These are phyloP conservation scores for Venturia effusa DNA, from an alignment of 2,329 filamentous ascomycete genomes.

Conservation along the genomic window DNA sequence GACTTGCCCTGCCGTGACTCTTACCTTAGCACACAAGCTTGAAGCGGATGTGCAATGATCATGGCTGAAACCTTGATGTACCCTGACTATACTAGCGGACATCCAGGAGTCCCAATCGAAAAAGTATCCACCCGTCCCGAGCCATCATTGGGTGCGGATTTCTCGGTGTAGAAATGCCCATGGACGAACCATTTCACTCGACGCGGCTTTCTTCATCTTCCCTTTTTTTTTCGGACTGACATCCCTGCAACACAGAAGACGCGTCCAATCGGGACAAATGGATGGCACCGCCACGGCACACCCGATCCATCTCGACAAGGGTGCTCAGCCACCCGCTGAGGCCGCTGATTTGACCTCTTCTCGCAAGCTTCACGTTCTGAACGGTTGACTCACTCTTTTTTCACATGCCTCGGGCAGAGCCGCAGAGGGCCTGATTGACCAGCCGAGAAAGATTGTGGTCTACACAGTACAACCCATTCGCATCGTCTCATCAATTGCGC, in stretches of 20 bases:
- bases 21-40: background rate
- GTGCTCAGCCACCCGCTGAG: constrained; percentile 3
- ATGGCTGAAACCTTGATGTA: background rate
- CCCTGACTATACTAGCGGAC: background rate
- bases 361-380: background rate
- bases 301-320: background rate
- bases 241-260: background rate
- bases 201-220: constrained; percentile 2
- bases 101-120: background rate
- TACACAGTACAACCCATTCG: background rate
- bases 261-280: background rate
- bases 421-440: background rate
- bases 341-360: background rate
- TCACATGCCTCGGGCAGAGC: background rate
- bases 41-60: background rate
- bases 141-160: background rate
- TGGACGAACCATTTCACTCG: background rate
- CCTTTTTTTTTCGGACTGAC: background rate
- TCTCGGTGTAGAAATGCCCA: background rate
- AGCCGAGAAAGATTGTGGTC: background rate
- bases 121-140: background rate
- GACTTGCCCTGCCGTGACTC: background rate
- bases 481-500: background rate
- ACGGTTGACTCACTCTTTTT: background rate
- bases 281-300: background rate